A percentile compares a stretch with the other conserved stretches of the same genome.
Evolutionary conservation across 2,329 filamentous ascomycete species (phyloP).

Genomic region (Nemania serpens): DNA sequence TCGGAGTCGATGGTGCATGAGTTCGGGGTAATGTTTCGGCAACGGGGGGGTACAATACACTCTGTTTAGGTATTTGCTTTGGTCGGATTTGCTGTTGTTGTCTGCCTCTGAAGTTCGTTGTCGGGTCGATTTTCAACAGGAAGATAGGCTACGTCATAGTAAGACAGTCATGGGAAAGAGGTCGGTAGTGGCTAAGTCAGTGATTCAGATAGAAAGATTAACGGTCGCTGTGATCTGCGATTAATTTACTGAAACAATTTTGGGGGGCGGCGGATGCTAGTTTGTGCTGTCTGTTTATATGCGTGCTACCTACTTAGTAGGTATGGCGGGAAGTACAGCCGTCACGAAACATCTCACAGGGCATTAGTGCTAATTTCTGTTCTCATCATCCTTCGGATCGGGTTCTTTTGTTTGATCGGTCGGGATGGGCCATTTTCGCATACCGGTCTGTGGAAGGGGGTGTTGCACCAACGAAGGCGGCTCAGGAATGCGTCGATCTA

Average conservation of each 20-base stretch:
- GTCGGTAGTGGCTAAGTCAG: neutral
- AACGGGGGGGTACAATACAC: no score
- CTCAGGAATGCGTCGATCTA: neutral
- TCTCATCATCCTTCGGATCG: neutral
- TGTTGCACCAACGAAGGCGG: constrained; percentile 1
- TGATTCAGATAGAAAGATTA: neutral
- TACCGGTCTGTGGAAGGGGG: neutral
- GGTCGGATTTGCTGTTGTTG: no score
- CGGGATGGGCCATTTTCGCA: neutral
- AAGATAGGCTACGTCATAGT: no score
- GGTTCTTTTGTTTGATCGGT: neutral
- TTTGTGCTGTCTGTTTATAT: neutral
- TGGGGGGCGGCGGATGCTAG: no score
- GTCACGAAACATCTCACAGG: constrained; percentile 3
- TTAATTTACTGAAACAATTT: constrained; percentile 10
- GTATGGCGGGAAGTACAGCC: constrained; percentile 5
- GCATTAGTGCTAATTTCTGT: constrained; percentile 1
- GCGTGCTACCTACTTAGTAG: neutral
- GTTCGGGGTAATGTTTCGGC: no score
- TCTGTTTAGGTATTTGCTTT: no score
- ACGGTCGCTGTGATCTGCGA: constrained; percentile 4
- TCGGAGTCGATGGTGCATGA: no score
- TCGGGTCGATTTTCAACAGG: no score
- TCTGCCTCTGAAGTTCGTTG: no score
- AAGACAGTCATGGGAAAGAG: neutral